Evolutionary conservation across 495 filamentous ascomycete genomes (phyloP).

Genomic region (Aspergillus diversus): DNA sequence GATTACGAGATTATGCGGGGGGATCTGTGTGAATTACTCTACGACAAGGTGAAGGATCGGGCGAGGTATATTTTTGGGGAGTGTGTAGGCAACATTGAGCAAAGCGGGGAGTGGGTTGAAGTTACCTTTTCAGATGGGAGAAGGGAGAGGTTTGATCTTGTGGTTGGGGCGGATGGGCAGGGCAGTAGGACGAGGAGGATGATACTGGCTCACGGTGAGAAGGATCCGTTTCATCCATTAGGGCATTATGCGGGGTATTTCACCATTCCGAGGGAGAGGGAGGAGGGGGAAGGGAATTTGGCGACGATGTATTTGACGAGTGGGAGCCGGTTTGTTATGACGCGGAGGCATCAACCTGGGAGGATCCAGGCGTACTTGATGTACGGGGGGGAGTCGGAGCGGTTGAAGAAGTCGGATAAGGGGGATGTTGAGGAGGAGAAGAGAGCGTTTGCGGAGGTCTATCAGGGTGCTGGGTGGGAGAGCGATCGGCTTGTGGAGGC

Average conservation of each 20-base stretch:
- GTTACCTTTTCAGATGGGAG: slow-evolving; percentile 44
- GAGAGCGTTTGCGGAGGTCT: slow-evolving; percentile 39
- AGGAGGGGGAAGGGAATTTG: neutral
- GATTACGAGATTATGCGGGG: slow-evolving; percentile 55
- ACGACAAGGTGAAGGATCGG: slow-evolving; percentile 33
- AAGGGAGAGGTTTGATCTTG: slow-evolving; percentile 46
- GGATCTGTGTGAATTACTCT: slow-evolving; percentile 41
- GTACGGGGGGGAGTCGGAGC: slow-evolving; percentile 20
- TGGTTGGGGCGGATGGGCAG: slow-evolving; percentile 56
- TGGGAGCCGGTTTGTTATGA: slow-evolving; percentile 37
- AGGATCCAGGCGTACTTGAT: slow-evolving; percentile 27
- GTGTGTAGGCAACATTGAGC: slow-evolving; percentile 28
- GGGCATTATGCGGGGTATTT: slow-evolving; percentile 43
- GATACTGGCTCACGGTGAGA: no score
- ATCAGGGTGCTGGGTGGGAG: slow-evolving; percentile 50
- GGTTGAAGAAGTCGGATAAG: slow-evolving; percentile 20
- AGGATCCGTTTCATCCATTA: slow-evolving; percentile 21
- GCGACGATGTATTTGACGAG: slow-evolving; percentile 28
- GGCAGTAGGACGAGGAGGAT: slow-evolving; percentile 32
- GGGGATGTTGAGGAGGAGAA: slow-evolving; percentile 35
- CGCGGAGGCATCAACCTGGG: slow-evolving; percentile 38
- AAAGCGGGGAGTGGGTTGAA: slow-evolving; percentile 32
- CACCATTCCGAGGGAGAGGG: slow-evolving; percentile 31
- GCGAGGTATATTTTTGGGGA: slow-evolving; percentile 41
- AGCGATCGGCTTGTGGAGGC: slow-evolving; percentile 41